phyloP scores from a whole-genome alignment of 78 protist species.

The Kipferlia bialata region DNA sequence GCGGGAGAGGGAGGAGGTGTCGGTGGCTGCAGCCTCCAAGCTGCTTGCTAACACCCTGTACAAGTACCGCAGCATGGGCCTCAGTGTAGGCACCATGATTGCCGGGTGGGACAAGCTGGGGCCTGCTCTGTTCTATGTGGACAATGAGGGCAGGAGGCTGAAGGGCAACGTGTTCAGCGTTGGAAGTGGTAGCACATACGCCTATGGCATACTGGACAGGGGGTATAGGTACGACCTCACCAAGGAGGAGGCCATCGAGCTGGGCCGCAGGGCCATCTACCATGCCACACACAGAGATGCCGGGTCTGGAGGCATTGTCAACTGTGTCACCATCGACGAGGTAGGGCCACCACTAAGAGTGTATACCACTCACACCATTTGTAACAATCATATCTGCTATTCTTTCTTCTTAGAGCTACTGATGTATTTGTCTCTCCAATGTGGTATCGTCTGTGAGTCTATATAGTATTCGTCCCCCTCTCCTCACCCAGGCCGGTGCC shows the following conservation, averaged over 20 bases:
- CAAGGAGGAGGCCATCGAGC: slow-evolving; percentile 77
- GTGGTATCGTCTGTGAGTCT: too few relatives aligned
- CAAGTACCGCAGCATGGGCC: slow-evolving; percentile 77
- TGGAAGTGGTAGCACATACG: slow-evolving; percentile 97
- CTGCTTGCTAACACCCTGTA: slow-evolving; percentile 80
- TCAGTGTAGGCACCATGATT: slow-evolving; percentile 97
- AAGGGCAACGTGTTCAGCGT: slow-evolving; percentile 74
- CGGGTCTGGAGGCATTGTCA: slow-evolving; percentile 79
- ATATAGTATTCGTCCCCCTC: too few relatives aligned
- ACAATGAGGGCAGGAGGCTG: slow-evolving; percentile 86
- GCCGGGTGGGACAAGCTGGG: slow-evolving; percentile 93
- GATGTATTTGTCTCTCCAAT: too few relatives aligned
- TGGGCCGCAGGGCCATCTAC: slow-evolving; percentile 88
- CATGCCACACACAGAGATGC: slow-evolving; percentile 97
- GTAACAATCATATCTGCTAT: too few relatives aligned
- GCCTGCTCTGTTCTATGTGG: slow-evolving; percentile 84
- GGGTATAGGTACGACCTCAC: slow-evolving; percentile 52
- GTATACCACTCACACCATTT: too few relatives aligned
- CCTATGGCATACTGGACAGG: slow-evolving; percentile 97
- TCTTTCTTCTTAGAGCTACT: too few relatives aligned
- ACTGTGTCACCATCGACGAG: slow-evolving; percentile 2
- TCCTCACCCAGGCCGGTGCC: not conserved
- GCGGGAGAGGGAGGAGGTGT: slow-evolving; percentile 77
- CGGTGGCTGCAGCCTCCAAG: slow-evolving; percentile 97
- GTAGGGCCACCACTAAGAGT: too few relatives aligned